Base-by-base conservation (phyloP, 352 stramenopile genomes). In the Plasmopara muralis region DNA sequence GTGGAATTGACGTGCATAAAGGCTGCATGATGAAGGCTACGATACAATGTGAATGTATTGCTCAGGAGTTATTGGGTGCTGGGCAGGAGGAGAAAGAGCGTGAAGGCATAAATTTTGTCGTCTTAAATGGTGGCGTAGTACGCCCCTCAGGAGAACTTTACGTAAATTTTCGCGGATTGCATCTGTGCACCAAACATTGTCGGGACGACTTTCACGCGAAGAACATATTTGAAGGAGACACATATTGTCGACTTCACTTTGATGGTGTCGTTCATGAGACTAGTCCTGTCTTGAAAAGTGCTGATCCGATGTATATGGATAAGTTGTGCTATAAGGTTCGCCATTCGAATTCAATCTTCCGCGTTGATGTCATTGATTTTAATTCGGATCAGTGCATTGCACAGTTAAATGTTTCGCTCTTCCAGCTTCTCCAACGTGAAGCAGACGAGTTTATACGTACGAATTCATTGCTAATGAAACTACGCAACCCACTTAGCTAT, bases 211-310 rank as follows among this genome's bases (percentile, higher is more conserved):
- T 88, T 29, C 83, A 94, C 12, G 77, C 82, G 12, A 87, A 88
- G 47, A 94, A 94, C 42, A 85, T 94, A 6, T 94, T 92, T 53
- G 81, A 89, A 55, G 83, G 83, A 2, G 83, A 94, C 34, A 91
- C 78, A 16, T 94, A 94, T 57, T 92, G 83, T 20, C 77, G 83
- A 4, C 46, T 94, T 14, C 70, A 62, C 6, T 76, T 92, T 41
- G 81, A 87, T 40, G 70, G 67, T 2, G 64, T 77, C 15, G 62
- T 88, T 9, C 74, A 89, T 44, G 83, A 94, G 41, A 92, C 83
- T 0, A 92, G 76, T 39, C 81, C 83, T 8, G 83, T 94, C 45
- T 62, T 92, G 18, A 92, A 92, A 59, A 94, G 77, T 47, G 83
- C 83, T 0, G 81, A 94, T 42, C 83, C 83, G 9, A 89, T 94